A percentile compares a stretch with the other conserved stretches of the same genome.
phyloP scores from a whole-genome alignment of 345 rosid genomes.

The Nephelium lappaceum region DNA sequence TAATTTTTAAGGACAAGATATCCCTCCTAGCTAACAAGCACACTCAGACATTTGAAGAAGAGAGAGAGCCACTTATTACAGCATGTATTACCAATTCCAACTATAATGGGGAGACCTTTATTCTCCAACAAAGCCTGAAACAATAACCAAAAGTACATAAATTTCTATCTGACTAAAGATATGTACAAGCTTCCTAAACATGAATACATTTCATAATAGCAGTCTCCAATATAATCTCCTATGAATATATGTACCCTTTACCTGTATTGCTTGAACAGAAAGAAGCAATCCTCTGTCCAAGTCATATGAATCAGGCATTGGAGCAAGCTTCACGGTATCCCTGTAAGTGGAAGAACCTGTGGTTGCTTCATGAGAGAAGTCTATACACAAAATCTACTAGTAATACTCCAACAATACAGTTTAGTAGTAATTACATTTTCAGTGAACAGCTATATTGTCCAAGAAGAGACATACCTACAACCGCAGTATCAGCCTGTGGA shows the following conservation, averaged over 20 bases:
- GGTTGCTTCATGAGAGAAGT: constrained; percentile 94
- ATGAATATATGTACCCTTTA: constrained; percentile 31
- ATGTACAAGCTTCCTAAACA: not conserved
- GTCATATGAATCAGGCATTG: constrained; percentile 98
- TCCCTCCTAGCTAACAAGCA: constrained; percentile 11
- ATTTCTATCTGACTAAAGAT: not conserved
- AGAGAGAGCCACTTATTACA: constrained; percentile 6
- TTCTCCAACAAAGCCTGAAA: constrained; percentile 95
- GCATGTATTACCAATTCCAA: constrained; percentile 82
- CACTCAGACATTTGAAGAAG: constrained; percentile 14
- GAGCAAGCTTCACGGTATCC: constrained; percentile 82
- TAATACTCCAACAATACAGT: constrained; percentile 27
- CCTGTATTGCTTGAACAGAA: constrained; percentile 99
- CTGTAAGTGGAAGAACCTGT: constrained; percentile 97
- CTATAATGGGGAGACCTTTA: constrained; percentile 82
- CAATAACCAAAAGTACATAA: constrained; percentile 11
- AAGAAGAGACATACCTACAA: constrained; percentile 59
- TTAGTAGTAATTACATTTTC: constrained; percentile 12
- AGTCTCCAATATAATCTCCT: constrained; percentile 14
- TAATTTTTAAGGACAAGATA: not conserved
- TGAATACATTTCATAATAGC: not conserved
- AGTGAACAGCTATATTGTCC: constrained; percentile 9
- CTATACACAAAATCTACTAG: constrained; percentile 41
- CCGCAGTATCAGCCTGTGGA: constrained; percentile 48
- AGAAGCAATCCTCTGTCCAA: constrained; percentile 97